Percentiles rank a stretch among this genome's conserved stretches.
phyloP scores from a whole-genome alignment of 176 grass and related monocot species.

The Cymbopogon citratus region DNA sequence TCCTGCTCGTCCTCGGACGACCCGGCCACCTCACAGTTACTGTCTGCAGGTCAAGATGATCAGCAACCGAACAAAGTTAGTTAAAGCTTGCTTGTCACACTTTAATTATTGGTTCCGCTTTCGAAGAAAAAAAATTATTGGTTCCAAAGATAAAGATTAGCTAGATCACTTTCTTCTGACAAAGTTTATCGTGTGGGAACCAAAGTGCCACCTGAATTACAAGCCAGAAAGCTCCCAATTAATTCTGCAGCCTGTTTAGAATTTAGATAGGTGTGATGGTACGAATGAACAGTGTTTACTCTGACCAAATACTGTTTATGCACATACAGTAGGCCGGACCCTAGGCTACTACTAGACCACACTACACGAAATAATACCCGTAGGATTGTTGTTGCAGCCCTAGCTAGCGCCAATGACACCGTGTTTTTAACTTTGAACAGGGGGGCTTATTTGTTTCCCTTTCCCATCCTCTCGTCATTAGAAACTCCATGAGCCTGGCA shows the following conservation, averaged over 20 bases:
- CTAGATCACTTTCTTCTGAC: not conserved
- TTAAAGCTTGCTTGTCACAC: not conserved
- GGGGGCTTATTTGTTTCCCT: too few species aligned
- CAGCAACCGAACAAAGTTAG: not conserved
- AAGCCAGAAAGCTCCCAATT: not conserved
- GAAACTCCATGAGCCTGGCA: too few species aligned
- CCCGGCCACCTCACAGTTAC: slow-evolving; percentile 42
- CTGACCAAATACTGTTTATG: not conserved
- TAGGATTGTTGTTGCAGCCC: not conserved
- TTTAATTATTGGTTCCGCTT: not conserved
- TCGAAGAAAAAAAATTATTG: not conserved
- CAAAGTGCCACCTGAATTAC: not conserved
- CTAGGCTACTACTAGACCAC: not conserved
- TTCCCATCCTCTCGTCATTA: too few species aligned
- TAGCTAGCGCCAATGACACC: not conserved
- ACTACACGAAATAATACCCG: not conserved
- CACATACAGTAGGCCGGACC: not conserved
- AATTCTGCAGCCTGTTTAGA: not conserved
- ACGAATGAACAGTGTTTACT: not conserved
- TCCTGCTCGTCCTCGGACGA: slow-evolving; percentile 80
- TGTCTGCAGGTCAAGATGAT: slow-evolving; percentile 26
- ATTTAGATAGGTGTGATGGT: not conserved
- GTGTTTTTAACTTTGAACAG: not conserved
- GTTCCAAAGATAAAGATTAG: not conserved
- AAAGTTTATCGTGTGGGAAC: not conserved